Evolutionary conservation across 306 rosid genomes (phyloP).

Genomic region (Prunus mira): DNA sequence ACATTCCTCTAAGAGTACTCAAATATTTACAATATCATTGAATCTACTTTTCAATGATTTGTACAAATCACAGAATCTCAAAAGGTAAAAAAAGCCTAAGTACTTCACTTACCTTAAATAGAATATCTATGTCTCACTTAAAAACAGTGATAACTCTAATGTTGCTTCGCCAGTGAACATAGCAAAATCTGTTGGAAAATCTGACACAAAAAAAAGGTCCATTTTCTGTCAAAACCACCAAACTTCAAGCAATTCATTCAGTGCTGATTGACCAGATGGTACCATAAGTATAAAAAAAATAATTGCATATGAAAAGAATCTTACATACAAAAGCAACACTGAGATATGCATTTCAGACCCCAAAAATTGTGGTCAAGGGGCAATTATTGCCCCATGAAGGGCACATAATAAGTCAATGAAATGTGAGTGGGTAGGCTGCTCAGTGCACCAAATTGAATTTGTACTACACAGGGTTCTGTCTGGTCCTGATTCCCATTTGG

Average conservation of each 20-base stretch:
- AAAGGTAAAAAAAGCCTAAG: neutral
- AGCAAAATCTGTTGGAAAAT: conserved; percentile 21
- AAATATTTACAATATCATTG: neutral
- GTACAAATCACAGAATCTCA: conserved; percentile 15
- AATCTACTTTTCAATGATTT: neutral
- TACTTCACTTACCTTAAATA: conserved; percentile 12
- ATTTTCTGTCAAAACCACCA: conserved; percentile 25
- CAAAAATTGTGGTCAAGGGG: conserved; percentile 17
- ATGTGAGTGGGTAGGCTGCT: conserved; percentile 6
- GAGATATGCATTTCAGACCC: neutral
- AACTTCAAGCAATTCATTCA: conserved; percentile 25
- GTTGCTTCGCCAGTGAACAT: conserved; percentile 18
- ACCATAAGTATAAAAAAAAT: neutral
- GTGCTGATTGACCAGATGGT: conserved; percentile 26
- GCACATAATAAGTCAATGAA: conserved; percentile 8
- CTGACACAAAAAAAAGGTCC: conserved; percentile 9
- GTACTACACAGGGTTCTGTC: conserved; percentile 1
- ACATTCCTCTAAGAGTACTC: conserved; percentile 4
- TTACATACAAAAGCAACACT: conserved; percentile 3
- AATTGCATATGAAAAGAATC: conserved; percentile 20
- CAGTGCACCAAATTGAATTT: conserved; percentile 7
- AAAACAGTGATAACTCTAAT: conserved; percentile 21
- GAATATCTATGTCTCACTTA: conserved; percentile 2
- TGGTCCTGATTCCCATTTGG: conserved; percentile 22
- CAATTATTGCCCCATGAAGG: conserved; percentile 8